Evolutionary conservation across 805 yeast genomes (phyloP).

Genomic region (Barnettozyma sucrosica): DNA sequence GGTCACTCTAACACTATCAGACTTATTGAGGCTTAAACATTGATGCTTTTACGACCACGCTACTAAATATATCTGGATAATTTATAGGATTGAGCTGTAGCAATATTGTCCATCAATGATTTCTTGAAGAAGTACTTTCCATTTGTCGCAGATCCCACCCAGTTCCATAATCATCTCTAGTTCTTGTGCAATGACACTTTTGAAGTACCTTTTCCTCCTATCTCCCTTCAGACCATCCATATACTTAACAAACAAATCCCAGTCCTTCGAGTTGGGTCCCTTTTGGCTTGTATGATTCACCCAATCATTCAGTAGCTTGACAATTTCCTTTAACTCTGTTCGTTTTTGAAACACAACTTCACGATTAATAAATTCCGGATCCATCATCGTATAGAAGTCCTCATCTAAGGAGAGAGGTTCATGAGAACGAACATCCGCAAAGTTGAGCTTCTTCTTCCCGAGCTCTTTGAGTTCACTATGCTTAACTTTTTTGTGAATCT

Average conservation of each 20-base stretch:
- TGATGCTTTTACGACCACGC: not conserved
- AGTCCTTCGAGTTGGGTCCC: constrained; percentile 38
- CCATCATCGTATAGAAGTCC: constrained; percentile 2
- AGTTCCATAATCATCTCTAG: constrained; percentile 4
- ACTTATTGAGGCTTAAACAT: constrained; percentile 55
- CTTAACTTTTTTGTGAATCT: constrained; percentile 10
- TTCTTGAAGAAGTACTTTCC: constrained; percentile 8
- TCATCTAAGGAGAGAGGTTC: not conserved
- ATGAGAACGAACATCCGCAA: not conserved
- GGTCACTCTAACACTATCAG: constrained; percentile 99
- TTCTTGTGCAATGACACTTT: constrained; percentile 6
- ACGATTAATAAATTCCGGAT: not conserved
- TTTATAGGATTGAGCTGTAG: not conserved
- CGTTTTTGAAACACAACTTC: constrained; percentile 28
- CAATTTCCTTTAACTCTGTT: constrained; percentile 30
- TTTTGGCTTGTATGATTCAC: constrained; percentile 26
- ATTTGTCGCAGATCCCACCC: constrained; percentile 7
- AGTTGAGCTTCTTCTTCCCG: constrained; percentile 6
- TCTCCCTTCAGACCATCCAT: constrained; percentile 24
- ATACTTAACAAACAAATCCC: constrained; percentile 31
- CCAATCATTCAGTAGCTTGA: constrained; percentile 33
- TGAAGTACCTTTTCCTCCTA: constrained; percentile 21
- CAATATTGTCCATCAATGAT: not conserved
- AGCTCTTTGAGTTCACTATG: constrained; percentile 13
- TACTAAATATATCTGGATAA: not conserved